These are phyloP conservation scores for Diatrype stigma DNA, from an alignment of 2,329 filamentous ascomycete species.

Conservation along the genomic window DNA sequence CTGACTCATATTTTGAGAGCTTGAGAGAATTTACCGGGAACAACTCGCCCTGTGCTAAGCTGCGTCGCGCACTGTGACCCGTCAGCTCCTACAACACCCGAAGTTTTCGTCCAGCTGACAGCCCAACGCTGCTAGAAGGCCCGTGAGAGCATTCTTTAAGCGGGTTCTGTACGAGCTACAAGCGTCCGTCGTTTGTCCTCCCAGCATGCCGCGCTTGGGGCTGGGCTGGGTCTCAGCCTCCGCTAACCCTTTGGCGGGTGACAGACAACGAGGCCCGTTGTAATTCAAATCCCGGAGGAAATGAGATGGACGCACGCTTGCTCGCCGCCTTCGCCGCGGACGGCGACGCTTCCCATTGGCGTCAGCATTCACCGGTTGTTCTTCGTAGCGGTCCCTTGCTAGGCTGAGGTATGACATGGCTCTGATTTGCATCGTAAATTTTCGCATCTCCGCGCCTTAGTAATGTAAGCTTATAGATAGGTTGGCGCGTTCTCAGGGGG, in stretches of 20 bases:
- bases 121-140: background rate
- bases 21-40: constrained; percentile 13
- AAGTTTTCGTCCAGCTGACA: constrained; percentile 13
- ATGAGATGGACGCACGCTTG: background rate
- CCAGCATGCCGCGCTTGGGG: background rate
- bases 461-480: background rate
- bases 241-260: too few species aligned
- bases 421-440: background rate
- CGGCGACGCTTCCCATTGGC: background rate
- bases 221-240: background rate
- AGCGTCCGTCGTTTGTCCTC: background rate
- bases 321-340: background rate
- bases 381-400: background rate
- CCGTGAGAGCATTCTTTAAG: background rate
- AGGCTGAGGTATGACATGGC: background rate
- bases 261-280: background rate
- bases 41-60: background rate
- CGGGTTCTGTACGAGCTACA: background rate
- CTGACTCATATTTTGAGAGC: background rate
- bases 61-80: constrained; percentile 1
- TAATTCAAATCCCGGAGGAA: background rate
- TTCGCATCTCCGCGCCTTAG: background rate
- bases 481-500: background rate
- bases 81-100: constrained; percentile 15
- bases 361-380: background rate